A percentile compares a stretch with the other conserved stretches of the same genome.
Evolutionary conservation across 352 stramenopile genomes (phyloP).

Genomic region (Pythium dissotocum): DNA sequence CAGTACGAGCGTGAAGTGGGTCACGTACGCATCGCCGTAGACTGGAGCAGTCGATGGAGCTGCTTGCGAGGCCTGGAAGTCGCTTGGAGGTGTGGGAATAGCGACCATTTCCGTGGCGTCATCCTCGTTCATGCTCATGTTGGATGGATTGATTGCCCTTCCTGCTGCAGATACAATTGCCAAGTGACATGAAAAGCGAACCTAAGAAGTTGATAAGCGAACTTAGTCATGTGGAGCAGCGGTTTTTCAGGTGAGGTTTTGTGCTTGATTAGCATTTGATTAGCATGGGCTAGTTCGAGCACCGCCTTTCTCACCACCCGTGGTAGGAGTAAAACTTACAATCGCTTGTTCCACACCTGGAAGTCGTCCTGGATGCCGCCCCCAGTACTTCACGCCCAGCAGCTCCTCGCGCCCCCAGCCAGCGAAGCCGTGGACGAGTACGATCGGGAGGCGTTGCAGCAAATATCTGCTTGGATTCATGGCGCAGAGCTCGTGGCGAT

Average conservation of each 20-base stretch:
- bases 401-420: constrained; percentile 27
- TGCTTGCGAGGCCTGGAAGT: not conserved
- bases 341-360: not conserved
- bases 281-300: no score
- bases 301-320: no score
- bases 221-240: not conserved
- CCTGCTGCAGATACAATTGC: not conserved
- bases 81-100: not conserved
- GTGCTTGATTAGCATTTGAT: no score
- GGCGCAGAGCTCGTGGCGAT: no score
- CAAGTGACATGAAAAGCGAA: not conserved
- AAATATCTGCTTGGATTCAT: no score
- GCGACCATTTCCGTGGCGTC: not conserved
- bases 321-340: no score
- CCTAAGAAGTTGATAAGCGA: not conserved
- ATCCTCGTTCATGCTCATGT: not conserved
- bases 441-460: constrained; percentile 2
- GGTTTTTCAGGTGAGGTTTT: no score
- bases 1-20: constrained; percentile 64
- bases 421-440: constrained; percentile 30
- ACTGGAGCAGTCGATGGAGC: not conserved
- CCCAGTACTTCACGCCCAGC: constrained; percentile 24
- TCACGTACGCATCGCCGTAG: constrained; percentile 62
- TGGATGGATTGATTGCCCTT: not conserved
- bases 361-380: constrained; percentile 23